Conservation (phyloP, 305 asterid genomes). For the Caryopteris hybrid region DNA sequence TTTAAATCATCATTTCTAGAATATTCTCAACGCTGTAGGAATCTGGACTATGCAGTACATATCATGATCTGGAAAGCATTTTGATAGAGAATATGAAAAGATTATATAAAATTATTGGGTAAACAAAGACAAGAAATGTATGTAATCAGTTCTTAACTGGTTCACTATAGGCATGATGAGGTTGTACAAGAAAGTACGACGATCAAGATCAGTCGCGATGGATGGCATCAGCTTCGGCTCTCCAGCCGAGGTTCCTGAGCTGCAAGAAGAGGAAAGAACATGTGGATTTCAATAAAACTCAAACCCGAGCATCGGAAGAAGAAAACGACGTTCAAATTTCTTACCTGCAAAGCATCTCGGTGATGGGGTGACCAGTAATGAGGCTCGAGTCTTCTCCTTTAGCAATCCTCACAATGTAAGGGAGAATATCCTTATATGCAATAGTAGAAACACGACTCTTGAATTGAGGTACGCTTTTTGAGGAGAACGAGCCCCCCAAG, state of each 20-base stretch:
- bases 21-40: not conserved
- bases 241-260: conserved; percentile 85
- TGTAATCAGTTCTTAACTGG: conserved; percentile 40
- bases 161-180: conserved; percentile 73
- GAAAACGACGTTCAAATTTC: not conserved
- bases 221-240: conserved; percentile 78
- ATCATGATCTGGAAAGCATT: no score
- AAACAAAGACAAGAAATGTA: no score
- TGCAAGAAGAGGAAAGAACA: conserved; percentile 19
- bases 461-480: conserved; percentile 28
- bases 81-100: no score
- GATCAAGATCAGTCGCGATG: conserved; percentile 64
- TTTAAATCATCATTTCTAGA: not conserved
- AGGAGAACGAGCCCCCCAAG: conserved; percentile 16
- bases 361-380: conserved; percentile 47
- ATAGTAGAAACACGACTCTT: conserved; percentile 47
- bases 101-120: no score
- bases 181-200: conserved; percentile 62
- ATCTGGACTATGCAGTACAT: no score
- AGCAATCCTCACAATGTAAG: conserved; percentile 58
- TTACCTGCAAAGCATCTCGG: conserved; percentile 75
- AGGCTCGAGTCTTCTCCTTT: conserved; percentile 54
- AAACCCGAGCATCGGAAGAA: not conserved
- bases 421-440: conserved; percentile 49
- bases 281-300: not conserved